Evolutionary conservation across 805 yeast genomes (phyloP), one percentile per base, ranked within the genome.

Genomic region (Diddensiella santjacobensis): DNA sequence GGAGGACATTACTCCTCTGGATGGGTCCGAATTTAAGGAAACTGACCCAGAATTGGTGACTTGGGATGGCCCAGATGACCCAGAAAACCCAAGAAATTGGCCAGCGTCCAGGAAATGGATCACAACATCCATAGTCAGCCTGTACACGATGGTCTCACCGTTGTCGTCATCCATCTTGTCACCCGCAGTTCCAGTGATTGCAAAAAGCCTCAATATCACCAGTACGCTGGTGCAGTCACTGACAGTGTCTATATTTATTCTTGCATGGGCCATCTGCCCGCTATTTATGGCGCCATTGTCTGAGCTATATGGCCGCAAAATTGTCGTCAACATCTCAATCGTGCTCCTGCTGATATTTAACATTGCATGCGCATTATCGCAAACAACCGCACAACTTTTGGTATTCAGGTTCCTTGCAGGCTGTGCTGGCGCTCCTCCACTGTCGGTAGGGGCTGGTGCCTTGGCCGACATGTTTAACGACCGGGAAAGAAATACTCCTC

Each of bases 181-280:
- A 0, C 86, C 87, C 0, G 85, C 84, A 0, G 71, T 78, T 54
- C 55, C 71, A 0, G 69, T 69, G 4, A 79, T 83, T 35, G 60
- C 78, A 3, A 63, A 51, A 4, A 71, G 70, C 2, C 74, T 80
- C 48, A 63, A 68, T 43, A 73, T 77, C 37, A 62, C 70, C 2
- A 64, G 69, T 37, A 45, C 68, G 0, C 67, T 73, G 2, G 72
- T 80, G 1, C 65, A 72, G 39, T 70, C 82, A 0, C 65, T 82
- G 53, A 76, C 79, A 23, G 81, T 84, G 2, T 76, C 85, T 0
- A 73, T 84, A 30, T 81, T 79, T 70, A 74, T 84, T n/a, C 70
- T 82, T 55, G 87, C 88, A 1, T 73, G 86, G 73, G 87, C 87
- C 0, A 52, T 78, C 18, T 84, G 84, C 10, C 88, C 89, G 1